A percentile compares a stretch with the other conserved stretches of the same genome.
These are phyloP conservation scores for Neopestalotiopsis sp. DNA, from an alignment of 2,329 filamentous ascomycete genomes.

Conservation along the genomic window DNA sequence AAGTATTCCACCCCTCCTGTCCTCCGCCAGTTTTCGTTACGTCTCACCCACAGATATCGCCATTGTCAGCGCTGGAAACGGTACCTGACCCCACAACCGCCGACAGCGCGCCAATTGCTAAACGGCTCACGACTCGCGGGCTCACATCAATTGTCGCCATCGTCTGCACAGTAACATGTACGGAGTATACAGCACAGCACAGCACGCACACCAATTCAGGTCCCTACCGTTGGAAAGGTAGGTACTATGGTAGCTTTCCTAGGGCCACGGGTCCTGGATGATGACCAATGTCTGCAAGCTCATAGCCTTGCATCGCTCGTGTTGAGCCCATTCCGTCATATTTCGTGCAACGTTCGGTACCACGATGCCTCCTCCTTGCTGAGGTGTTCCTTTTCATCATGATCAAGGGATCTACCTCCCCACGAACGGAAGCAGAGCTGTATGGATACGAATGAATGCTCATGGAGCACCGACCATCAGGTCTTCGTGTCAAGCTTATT, in stretches of 20 bases:
- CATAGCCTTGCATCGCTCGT: conserved; percentile 13
- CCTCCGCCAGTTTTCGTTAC: conserved; percentile 14
- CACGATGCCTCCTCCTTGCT: background rate
- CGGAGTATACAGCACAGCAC: background rate
- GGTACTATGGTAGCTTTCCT: background rate
- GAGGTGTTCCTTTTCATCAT: too few relatives aligned
- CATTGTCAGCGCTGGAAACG: background rate
- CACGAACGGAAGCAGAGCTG: background rate
- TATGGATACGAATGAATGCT: background rate
- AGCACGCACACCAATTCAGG: background rate
- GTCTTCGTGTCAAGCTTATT: background rate
- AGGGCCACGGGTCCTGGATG: background rate
- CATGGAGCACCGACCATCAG: background rate
- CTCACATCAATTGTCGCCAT: background rate
- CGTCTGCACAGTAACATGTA: background rate
- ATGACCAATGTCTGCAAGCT: background rate
- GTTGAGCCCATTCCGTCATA: background rate
- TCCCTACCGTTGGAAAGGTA: conserved; percentile 1
- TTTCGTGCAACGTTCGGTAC: conserved; percentile 7
- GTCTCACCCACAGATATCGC: conserved; percentile 2
- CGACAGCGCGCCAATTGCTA: conserved; percentile 9
- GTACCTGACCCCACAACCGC: conserved; percentile 8
- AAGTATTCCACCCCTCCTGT: background rate
- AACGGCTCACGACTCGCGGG: conserved; percentile 2
- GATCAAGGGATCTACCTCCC: background rate